phyloP scores from a whole-genome alignment of 1,284 basidiomycete genomes.

The Apiotrichum montevideense region DNA sequence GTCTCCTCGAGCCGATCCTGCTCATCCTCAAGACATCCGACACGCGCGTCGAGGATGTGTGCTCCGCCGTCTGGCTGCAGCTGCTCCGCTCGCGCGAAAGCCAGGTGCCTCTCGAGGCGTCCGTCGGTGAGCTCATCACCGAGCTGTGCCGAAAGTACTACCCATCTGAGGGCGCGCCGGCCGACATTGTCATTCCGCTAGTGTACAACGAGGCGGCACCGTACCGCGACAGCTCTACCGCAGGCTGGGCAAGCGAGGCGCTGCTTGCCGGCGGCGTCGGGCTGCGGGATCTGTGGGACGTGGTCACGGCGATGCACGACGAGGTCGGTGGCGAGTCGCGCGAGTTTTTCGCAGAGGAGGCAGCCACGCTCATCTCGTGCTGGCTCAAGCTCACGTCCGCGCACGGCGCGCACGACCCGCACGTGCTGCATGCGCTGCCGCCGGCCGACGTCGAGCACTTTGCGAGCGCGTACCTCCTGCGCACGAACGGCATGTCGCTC shows the following conservation, averaged over 20 bases:
- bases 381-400: conserved; percentile 17
- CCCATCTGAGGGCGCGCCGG: conserved; percentile 64
- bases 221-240: not conserved
- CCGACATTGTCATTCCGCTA: conserved; percentile 37
- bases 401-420: not conserved
- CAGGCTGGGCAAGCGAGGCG: conserved; percentile 29
- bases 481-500: conserved; percentile 14
- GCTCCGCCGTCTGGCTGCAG: conserved; percentile 79
- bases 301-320: conserved; percentile 27
- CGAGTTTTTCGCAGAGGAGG: conserved; percentile 42
- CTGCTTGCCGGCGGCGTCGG: conserved; percentile 36
- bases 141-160: conserved; percentile 76
- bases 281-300: conserved; percentile 37
- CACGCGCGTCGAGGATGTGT: conserved; percentile 74
- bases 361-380: conserved; percentile 23
- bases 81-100: conserved; percentile 66
- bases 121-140: conserved; percentile 50
- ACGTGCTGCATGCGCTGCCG: conserved; percentile 10
- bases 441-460: conserved; percentile 34
- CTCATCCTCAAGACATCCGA: conserved; percentile 91
- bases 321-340: conserved; percentile 29
- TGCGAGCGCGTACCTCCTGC: conserved; percentile 33
- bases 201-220: conserved; percentile 26
- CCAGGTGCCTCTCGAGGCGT: conserved; percentile 7
- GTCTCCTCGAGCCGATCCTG: conserved; percentile 76